These are phyloP conservation scores for Kodamaea suecica DNA, from an alignment of 1,139 yeast species.

Conservation along the genomic window DNA sequence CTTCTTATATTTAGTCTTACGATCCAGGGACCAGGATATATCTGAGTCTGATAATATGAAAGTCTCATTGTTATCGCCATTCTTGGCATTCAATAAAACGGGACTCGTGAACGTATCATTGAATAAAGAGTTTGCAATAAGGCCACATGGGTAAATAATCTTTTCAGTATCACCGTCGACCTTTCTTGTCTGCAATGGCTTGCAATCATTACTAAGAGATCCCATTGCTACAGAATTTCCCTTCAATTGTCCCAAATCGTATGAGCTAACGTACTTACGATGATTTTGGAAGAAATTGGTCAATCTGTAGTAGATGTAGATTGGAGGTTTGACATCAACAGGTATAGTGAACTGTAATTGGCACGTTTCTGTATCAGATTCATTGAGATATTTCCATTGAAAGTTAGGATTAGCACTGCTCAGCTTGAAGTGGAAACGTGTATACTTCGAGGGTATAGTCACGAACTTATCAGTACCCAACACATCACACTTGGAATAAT, in stretches of 20 bases:
- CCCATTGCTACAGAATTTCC: conserved; percentile 55
- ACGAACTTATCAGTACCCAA: conserved; percentile 36
- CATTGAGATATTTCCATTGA: conserved; percentile 50
- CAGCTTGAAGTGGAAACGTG: conserved; percentile 52
- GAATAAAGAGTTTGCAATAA: conserved; percentile 72
- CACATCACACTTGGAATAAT: conserved; percentile 56
- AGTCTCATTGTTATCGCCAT: conserved; percentile 38
- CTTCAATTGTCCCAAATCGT: conserved; percentile 59
- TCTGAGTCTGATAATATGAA: conserved; percentile 52
- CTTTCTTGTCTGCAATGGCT: conserved; percentile 47
- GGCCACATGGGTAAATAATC: conserved; percentile 68
- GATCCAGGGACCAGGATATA: conserved; percentile 69
- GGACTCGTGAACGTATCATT: conserved; percentile 63
- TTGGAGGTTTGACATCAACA: conserved; percentile 52
- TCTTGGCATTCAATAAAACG: conserved; percentile 40
- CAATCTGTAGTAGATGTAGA: conserved; percentile 65
- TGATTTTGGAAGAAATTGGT: conserved; percentile 79
- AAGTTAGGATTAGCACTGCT: conserved; percentile 42
- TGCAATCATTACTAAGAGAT: conserved; percentile 52
- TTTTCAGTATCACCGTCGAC: conserved; percentile 27
- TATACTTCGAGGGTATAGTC: conserved; percentile 50
- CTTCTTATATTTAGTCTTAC: conserved; percentile 51
- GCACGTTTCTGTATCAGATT: conserved; percentile 43
- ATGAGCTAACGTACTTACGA: conserved; percentile 70
- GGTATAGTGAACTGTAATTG: conserved; percentile 59